phyloP scores from a whole-genome alignment of 2,329 filamentous ascomycete genomes.

The Pseudogymnoascus sp. region DNA sequence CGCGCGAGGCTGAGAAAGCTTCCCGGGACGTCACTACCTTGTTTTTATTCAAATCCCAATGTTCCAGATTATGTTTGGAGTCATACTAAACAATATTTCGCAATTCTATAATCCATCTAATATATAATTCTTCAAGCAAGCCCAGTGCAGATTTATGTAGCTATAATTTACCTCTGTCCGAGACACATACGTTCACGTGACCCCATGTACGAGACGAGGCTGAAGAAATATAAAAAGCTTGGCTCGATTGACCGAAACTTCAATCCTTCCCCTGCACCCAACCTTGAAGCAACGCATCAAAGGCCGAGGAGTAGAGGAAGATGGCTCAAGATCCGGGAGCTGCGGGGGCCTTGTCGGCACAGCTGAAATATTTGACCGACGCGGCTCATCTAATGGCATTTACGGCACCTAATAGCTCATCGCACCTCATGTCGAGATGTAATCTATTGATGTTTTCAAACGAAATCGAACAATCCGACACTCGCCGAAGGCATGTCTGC shows the following conservation, averaged over 20 bases:
- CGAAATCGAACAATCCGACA: slow-evolving; percentile 37
- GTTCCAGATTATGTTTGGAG: not conserved
- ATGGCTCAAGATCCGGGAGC: slow-evolving; percentile 2
- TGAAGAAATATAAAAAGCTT: slow-evolving; percentile 1
- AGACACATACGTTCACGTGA: not conserved
- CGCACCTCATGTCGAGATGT: slow-evolving; percentile 50
- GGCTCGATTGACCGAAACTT: slow-evolving; percentile 9
- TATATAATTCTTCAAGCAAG: not conserved
- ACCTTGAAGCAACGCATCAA: not conserved
- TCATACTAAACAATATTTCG: not conserved
- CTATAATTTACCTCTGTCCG: not conserved
- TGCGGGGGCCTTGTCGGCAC: slow-evolving; percentile 17
- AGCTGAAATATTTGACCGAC: slow-evolving; percentile 41
- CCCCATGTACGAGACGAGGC: not conserved
- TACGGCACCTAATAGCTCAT: slow-evolving; percentile 48
- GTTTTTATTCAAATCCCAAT: not conserved
- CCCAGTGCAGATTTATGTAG: not conserved
- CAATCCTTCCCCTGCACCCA: not conserved
- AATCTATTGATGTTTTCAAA: slow-evolving; percentile 43
- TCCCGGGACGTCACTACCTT: not conserved
- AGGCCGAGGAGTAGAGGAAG: not conserved
- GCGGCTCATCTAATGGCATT: slow-evolving; percentile 50
- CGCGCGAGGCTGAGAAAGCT: not conserved
- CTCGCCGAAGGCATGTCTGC: slow-evolving; percentile 49
- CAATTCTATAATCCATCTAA: not conserved